A percentile compares a stretch with the other conserved stretches of the same genome.
phyloP scores from a whole-genome alignment of 2,329 filamentous ascomycete species.

The Colletotrichum plurivorum region DNA sequence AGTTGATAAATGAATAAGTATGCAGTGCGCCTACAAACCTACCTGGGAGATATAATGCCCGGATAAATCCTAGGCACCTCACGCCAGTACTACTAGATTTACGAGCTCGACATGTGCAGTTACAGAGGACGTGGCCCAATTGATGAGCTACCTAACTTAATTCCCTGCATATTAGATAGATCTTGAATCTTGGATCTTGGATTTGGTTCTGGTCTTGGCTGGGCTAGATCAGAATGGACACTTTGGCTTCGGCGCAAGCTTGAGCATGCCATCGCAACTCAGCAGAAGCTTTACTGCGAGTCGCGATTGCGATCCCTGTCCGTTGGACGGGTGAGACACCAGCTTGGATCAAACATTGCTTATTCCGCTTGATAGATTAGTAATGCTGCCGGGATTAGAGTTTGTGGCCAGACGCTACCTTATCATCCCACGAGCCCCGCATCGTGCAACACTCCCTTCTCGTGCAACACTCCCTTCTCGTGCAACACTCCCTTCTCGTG shows the following conservation, averaged over 20 bases:
- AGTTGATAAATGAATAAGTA: too few species aligned
- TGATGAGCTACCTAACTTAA: not conserved
- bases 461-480: too few species aligned
- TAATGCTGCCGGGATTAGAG: not conserved
- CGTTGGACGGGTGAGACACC: not conserved
- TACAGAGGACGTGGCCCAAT: not conserved
- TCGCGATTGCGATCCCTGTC: not conserved
- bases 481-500: too few species aligned
- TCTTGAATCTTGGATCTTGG: too few species aligned
- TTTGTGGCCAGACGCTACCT: not conserved
- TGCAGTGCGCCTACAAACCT: too few species aligned
- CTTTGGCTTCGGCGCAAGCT: not conserved
- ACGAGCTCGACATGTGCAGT: not conserved
- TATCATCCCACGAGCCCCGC: not conserved
- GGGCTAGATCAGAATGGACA: too few species aligned
- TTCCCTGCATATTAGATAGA: too few species aligned
- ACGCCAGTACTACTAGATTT: not conserved
- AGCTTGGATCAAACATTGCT: not conserved
- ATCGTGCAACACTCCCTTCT: not conserved
- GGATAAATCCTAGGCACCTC: not conserved
- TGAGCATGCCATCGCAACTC: conserved; percentile 10
- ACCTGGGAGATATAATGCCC: conserved; percentile 4
- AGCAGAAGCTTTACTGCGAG: not conserved
- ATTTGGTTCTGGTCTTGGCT: too few species aligned
- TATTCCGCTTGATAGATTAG: not conserved